A percentile compares a stretch with the other conserved stretches of the same genome.
Conservation (phyloP, 495 filamentous ascomycete species). For the Immersiella caudata region DNA sequence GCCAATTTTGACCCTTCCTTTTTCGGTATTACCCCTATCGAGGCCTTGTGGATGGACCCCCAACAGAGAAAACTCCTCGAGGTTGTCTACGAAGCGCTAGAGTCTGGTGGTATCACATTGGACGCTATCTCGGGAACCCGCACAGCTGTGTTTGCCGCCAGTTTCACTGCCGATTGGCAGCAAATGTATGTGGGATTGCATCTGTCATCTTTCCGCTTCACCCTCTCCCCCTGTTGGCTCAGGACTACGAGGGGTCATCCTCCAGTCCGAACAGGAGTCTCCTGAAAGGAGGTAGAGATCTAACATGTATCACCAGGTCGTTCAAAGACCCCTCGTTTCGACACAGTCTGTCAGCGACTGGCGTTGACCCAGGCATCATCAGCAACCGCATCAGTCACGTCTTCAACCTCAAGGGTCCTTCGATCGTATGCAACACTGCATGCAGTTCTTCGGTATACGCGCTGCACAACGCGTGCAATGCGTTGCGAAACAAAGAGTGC, state of each 20-base stretch:
- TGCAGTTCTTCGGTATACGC: conserved; percentile 58
- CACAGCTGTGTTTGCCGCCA: conserved; percentile 62
- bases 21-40: conserved; percentile 53
- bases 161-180: conserved; percentile 69
- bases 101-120: conserved; percentile 59
- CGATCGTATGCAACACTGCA: conserved; percentile 52
- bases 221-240: too few relatives aligned
- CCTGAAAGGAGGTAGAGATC: too few relatives aligned
- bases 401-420: conserved; percentile 49
- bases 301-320: too few relatives aligned
- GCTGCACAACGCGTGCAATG: conserved; percentile 54
- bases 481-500: conserved; percentile 45
- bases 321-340: conserved; percentile 6
- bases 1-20: conserved; percentile 54
- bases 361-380: conserved; percentile 36
- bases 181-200: too few relatives aligned
- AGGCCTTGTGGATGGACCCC: conserved; percentile 55
- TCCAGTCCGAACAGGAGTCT: too few relatives aligned
- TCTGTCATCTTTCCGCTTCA: too few relatives aligned
- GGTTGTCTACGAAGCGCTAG: conserved; percentile 51
- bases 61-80: conserved; percentile 56
- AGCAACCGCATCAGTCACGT: conserved; percentile 55
- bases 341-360: conserved; percentile 36
- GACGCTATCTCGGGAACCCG: conserved; percentile 12
- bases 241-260: too few relatives aligned